Evolutionary conservation across 768 basidiomycete genomes (phyloP).

Genomic region (Amanita inopinata): DNA sequence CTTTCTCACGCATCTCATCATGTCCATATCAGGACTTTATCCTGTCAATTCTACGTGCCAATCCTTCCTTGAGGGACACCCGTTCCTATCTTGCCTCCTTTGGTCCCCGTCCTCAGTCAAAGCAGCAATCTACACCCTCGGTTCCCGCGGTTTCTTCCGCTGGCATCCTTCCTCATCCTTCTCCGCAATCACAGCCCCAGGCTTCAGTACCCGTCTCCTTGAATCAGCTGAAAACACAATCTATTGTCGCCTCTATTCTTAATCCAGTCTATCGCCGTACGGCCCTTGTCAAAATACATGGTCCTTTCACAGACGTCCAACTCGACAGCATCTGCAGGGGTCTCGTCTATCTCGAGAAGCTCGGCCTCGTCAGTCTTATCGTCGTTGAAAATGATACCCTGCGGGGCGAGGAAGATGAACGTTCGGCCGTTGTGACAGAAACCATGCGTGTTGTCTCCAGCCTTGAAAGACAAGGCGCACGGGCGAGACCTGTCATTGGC

Average conservation of each 20-base stretch:
- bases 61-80: constrained; percentile 86
- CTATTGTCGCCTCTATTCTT: constrained; percentile 65
- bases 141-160: constrained; percentile 10
- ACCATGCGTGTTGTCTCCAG: constrained; percentile 75
- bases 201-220: constrained; percentile 26
- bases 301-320: constrained; percentile 88
- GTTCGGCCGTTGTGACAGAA: constrained; percentile 61
- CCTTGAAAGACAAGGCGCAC: constrained; percentile 78
- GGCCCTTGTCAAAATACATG: constrained; percentile 93
- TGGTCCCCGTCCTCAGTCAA: constrained; percentile 47
- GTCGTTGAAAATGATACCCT: constrained; percentile 86
- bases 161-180: constrained; percentile 20
- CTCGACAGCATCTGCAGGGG: constrained; percentile 91
- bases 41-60: constrained; percentile 85
- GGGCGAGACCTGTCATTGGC: constrained; percentile 82
- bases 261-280: constrained; percentile 79
- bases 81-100: constrained; percentile 90
- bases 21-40: constrained; percentile 73
- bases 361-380: constrained; percentile 92
- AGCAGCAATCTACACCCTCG: constrained; percentile 19
- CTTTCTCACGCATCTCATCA: constrained; percentile 11
- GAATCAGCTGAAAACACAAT: constrained; percentile 34
- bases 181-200: constrained; percentile 16
- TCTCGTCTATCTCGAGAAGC: constrained; percentile 90
- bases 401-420: constrained; percentile 62